Evolutionary conservation across 2,329 filamentous ascomycete genomes (phyloP).

Genomic region (Domatiomyces catenatus): DNA sequence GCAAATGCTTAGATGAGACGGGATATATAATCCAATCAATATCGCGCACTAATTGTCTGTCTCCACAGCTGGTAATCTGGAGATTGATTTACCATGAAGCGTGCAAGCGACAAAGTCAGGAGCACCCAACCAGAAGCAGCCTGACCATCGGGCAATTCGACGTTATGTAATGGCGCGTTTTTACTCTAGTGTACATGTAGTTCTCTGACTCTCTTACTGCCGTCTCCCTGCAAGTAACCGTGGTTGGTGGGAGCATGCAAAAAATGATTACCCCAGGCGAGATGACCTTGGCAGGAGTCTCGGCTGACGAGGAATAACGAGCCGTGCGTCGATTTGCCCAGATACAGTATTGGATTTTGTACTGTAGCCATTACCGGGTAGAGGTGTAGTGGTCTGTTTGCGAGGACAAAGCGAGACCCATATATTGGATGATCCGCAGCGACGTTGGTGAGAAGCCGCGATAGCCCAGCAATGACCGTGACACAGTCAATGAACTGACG

Average conservation of each 20-base stretch:
- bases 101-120: too few species aligned
- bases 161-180: neutral
- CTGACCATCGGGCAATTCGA: neutral
- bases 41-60: neutral
- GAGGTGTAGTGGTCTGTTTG: constrained; percentile 40
- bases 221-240: neutral
- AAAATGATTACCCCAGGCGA: constrained; percentile 15
- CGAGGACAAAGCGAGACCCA: constrained; percentile 18
- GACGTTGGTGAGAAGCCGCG: constrained; percentile 46
- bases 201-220: neutral
- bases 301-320: constrained; percentile 24
- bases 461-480: constrained; percentile 35
- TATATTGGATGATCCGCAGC: constrained; percentile 44
- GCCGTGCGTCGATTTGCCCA: constrained; percentile 30
- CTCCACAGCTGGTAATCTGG: too few species aligned
- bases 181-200: too few species aligned
- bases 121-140: too few species aligned
- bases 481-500: constrained; percentile 32
- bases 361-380: constrained; percentile 22
- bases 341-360: constrained; percentile 47
- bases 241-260: constrained; percentile 15
- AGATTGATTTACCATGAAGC: too few species aligned
- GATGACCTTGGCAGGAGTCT: constrained; percentile 14
- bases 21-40: neutral
- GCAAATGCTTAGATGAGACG: neutral